Percentiles rank a stretch among this genome's conserved stretches.
phyloP scores from a whole-genome alignment of 345 rosid genomes.

The Arabidopsis thaliana region DNA sequence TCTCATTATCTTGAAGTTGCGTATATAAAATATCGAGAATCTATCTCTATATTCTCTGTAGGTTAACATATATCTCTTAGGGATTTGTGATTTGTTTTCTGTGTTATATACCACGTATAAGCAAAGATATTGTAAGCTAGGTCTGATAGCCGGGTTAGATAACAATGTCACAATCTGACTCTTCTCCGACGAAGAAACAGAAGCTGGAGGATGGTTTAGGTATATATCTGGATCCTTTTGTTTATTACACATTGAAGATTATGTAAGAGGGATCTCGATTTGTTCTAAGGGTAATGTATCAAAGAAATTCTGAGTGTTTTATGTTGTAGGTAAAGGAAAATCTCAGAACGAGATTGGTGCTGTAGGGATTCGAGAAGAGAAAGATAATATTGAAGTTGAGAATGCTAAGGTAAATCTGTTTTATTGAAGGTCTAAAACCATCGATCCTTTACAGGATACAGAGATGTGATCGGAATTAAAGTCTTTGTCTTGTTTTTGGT shows the following conservation, averaged over 20 bases:
- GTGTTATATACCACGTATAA: neutral
- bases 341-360: neutral
- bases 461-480: no score
- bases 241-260: neutral
- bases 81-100: neutral
- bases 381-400: neutral
- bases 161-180: neutral
- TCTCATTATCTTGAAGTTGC: neutral
- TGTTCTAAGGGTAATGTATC: neutral
- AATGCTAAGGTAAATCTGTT: neutral
- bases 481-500: neutral
- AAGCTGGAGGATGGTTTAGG: neutral
- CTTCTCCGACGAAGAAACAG: constrained; percentile 1
- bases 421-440: neutral
- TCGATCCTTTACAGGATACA: neutral
- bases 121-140: neutral
- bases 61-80: neutral
- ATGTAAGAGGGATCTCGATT: neutral
- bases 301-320: neutral
- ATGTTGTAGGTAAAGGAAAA: neutral
- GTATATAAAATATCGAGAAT: neutral
- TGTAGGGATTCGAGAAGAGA: neutral
- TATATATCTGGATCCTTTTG: neutral
- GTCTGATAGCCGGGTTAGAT: neutral
- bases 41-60: neutral